phyloP scores from a whole-genome alignment of 768 basidiomycete species.

The Rhizopogon salebrosus region DNA sequence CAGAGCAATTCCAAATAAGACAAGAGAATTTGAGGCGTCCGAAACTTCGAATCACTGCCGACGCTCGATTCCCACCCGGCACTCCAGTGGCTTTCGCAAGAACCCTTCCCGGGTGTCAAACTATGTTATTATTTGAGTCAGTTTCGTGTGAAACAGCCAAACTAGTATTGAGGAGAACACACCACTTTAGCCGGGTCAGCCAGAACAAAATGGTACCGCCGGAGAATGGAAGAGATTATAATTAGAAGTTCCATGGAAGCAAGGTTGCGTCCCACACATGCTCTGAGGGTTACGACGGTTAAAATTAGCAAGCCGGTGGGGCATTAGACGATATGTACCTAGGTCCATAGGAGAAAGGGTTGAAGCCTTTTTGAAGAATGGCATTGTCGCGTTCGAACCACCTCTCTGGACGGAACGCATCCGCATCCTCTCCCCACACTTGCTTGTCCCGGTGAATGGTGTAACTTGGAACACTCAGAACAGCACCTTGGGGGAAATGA shows the following conservation, averaged over 20 bases:
- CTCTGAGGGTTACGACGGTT: conserved; percentile 34
- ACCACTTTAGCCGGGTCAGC: conserved; percentile 54
- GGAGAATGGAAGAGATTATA: conserved; percentile 76
- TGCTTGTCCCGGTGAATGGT: conserved; percentile 69
- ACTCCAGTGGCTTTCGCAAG: conserved; percentile 74
- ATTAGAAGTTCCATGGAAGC: conserved; percentile 76
- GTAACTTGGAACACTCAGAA: conserved; percentile 78
- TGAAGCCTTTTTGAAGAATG: conserved; percentile 67
- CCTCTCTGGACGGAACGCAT: conserved; percentile 73
- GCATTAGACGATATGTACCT: conserved; percentile 34
- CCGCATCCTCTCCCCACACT: conserved; percentile 78
- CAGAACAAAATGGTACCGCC: conserved; percentile 71
- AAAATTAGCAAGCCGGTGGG: not conserved
- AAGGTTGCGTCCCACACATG: conserved; percentile 81
- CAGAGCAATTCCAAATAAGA: not conserved
- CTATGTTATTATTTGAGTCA: conserved; percentile 31
- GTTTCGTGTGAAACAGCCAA: conserved; percentile 4
- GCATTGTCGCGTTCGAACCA: conserved; percentile 73
- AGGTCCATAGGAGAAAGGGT: conserved; percentile 83
- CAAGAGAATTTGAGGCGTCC: not conserved
- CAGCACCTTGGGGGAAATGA: conserved; percentile 69
- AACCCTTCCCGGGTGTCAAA: conserved; percentile 81
- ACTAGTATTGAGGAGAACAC: conserved; percentile 17
- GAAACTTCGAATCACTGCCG: conserved; percentile 33
- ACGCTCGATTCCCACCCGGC: conserved; percentile 67